phyloP scores from a whole-genome alignment of 768 basidiomycete species.

The Suillus subluteus region DNA sequence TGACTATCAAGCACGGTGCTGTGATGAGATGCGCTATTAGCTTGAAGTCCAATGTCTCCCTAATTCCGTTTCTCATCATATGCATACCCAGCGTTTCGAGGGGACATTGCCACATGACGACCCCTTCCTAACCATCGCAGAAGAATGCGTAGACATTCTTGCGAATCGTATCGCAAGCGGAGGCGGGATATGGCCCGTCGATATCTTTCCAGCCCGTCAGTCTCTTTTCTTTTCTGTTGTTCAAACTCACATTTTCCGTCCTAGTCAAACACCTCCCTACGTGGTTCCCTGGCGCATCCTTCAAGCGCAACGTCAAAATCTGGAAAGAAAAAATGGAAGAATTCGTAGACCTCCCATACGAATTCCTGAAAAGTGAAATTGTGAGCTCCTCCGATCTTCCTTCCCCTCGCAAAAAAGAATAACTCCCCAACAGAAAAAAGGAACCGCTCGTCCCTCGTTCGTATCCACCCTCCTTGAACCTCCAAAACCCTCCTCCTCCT shows the following conservation, averaged over 20 bases:
- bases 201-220: slow-evolving; percentile 40
- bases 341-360: slow-evolving; percentile 66
- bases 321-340: slow-evolving; percentile 71
- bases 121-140: slow-evolving; percentile 43
- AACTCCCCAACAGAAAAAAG: slow-evolving; percentile 31
- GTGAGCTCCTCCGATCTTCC: slow-evolving; percentile 51
- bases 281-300: slow-evolving; percentile 72
- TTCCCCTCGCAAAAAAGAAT: not conserved
- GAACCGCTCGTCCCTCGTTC: slow-evolving; percentile 44
- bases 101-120: slow-evolving; percentile 33
- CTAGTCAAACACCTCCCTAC: slow-evolving; percentile 58
- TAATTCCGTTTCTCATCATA: too few relatives aligned
- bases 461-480: slow-evolving; percentile 60
- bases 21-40: too few relatives aligned
- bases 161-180: slow-evolving; percentile 48
- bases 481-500: slow-evolving; percentile 17
- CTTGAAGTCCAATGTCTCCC: too few relatives aligned
- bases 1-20: too few relatives aligned
- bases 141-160: slow-evolving; percentile 45
- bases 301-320: slow-evolving; percentile 57
- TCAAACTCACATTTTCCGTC: not conserved
- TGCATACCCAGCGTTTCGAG: too few relatives aligned
- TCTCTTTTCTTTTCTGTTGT: not conserved
- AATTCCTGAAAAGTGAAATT: slow-evolving; percentile 58
- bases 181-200: slow-evolving; percentile 47